Base-by-base conservation (phyloP, 169 alveolate species). In the Cryptosporidium viatorum region DNA sequence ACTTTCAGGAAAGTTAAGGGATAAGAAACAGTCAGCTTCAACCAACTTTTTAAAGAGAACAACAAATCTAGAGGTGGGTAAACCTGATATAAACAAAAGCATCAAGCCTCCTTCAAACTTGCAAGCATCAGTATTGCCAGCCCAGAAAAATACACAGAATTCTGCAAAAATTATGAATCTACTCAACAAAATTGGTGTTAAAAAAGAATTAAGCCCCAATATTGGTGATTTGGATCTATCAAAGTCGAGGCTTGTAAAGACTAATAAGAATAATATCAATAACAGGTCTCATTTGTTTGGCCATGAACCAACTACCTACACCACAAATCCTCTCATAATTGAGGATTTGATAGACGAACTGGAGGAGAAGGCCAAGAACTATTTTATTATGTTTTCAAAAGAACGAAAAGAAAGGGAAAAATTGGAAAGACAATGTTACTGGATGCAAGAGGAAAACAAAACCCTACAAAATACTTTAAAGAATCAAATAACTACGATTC, bases 301-400 rank as follows among this genome's bases (percentile, higher is more conserved):
- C 10, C 89, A 80, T 18, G 89, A 80, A 31, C 75, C 89, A 26
- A 35, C 62, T 8, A 80, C 89, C 16, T 48, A 62, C 16, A 80
- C 73, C 18, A 80, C 89, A 10, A 50, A 80, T 48, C 89, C 89
- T n/a, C 23, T 80, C 10, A 91, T 95, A 16, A 71, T 95, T 23
- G 97, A 95, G 70, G 93, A 94, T 73, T 74, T 94, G 85, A 70
- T 95, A 43, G 97, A 94, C 51, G 97, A 93, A 37, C 70, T 95
- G 84, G 97, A 95, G 60, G 91, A 91, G 3, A 93, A 93, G 35
- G 93, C 95, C 84, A 91, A 95, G 60, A 93, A 94, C 91, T 95
- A 95, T 71, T 95, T 95, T 69, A 86, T 92, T 45, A 69, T 95
- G 70, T 95, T 92, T 84, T 69, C 92, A 86, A 68, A 93, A 18